Evolutionary conservation across 306 rosid species (phyloP), one percentile per base, ranked within the genome.

Genomic region (Sicyos baderoa): DNA sequence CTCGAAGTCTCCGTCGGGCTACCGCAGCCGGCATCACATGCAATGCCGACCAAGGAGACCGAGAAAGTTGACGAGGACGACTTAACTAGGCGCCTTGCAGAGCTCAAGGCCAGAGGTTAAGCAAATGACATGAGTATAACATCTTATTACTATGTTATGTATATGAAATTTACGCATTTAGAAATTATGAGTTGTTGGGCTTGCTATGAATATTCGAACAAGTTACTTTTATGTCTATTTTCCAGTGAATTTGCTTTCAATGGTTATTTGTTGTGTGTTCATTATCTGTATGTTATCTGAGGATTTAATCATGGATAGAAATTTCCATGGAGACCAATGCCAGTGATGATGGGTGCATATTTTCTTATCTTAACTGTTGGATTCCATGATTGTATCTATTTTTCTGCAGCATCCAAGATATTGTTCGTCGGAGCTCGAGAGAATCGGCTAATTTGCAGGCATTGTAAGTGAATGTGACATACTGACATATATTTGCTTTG

Each of bases 31-130:
- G 96, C 96, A 0, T 80, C 89, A 0, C 97, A 92, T 50, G 95
- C 97, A 7, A 87, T 92, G 73, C 96, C 97, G 1, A 54, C 78
- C 5, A 89, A 89, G 83, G 97, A 92, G 50, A 60, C 96, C 0
- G 97, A 87, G 71, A 92, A 87, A 89, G 88, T 87, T 7, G 95
- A 89, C 17, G 97, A 92, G 78, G 97, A 86, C 57, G 96, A 92
- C 47, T 84, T 92, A 71, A 69, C 97, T 6, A 85, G 95, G 84
- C 84, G 97, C 63, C 96, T 92, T 11, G 96, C 96, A 0, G 97
- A 92, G 83, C 97, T 92, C 51, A 92, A 92, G 92, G 97, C 97
- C 17, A 87, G 95, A 86, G 97, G 97, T 17, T 92, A 76, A 81
- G 8, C 11, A 37, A 47, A 35, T 9, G 35, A 29, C 50, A 16